A percentile compares a stretch with the other conserved stretches of the same genome.
Conservation (phyloP, 768 basidiomycete genomes). For the Dacryopinax spathularia region DNA sequence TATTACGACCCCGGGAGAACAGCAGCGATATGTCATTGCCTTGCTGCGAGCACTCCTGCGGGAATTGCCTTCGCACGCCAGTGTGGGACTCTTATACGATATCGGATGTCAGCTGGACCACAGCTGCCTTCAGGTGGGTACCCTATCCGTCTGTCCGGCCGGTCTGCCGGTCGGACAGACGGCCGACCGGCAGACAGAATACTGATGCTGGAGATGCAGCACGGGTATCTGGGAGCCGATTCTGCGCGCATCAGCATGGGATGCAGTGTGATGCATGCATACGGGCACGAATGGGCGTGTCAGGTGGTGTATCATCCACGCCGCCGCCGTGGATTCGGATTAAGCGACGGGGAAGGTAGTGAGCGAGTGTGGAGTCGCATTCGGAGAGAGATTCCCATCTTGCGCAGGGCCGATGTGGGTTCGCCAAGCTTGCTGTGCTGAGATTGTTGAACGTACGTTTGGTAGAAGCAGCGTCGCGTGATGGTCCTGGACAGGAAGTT, state of each 20-base stretch:
- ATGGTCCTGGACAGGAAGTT: constrained; percentile 1
- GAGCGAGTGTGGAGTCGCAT: no score
- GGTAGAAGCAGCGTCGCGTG: not conserved
- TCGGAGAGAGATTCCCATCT: not conserved
- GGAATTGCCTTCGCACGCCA: no score
- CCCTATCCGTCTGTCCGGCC: no score
- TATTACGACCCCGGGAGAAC: constrained; percentile 5
- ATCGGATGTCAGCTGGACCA: no score
- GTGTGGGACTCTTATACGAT: no score
- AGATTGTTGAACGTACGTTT: not conserved
- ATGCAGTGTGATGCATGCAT: not conserved
- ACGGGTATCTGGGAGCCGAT: no score
- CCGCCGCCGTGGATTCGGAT: not conserved
- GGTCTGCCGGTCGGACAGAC: not conserved
- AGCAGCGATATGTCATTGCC: constrained; percentile 3
- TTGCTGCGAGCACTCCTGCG: no score
- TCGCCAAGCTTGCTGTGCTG: not conserved
- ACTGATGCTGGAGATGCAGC: not conserved
- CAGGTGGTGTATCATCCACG: not conserved
- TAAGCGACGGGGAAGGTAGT: constrained; percentile 8
- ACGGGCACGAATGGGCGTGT: constrained; percentile 4
- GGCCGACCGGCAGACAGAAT: not conserved
- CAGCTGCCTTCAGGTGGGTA: no score
- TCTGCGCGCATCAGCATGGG: not conserved
- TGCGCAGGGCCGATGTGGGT: constrained; percentile 7